Conservation (phyloP, 176 grass and related monocot species). For the Guadua angustifolia region DNA sequence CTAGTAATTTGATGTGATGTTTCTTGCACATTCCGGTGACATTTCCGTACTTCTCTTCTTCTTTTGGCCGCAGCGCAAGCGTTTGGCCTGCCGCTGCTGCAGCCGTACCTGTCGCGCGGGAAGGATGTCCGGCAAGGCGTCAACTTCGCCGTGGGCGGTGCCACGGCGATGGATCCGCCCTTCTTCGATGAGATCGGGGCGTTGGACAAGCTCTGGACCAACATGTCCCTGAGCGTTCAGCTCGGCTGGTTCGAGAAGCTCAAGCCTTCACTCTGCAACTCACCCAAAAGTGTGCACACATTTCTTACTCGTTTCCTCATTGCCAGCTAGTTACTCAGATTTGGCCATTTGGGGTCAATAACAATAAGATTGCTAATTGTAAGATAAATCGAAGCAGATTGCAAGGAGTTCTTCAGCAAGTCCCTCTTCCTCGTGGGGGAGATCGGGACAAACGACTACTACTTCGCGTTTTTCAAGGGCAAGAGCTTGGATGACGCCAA, state of each 20-base stretch:
- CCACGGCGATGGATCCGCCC: conserved; percentile 73
- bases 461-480: conserved; percentile 80
- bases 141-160: conserved; percentile 84
- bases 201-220: conserved; percentile 59
- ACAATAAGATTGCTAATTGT: neutral
- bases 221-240: conserved; percentile 71
- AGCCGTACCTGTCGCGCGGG: conserved; percentile 58
- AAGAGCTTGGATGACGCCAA: conserved; percentile 70
- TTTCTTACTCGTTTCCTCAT: neutral
- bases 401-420: conserved; percentile 72
- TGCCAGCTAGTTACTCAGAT: neutral
- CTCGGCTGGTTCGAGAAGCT: conserved; percentile 76
- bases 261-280: conserved; percentile 75
- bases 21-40: neutral
- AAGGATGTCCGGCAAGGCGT: conserved; percentile 61
- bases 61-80: conserved; percentile 57
- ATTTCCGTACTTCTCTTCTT: neutral
- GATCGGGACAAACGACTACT: conserved; percentile 90
- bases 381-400: conserved; percentile 44
- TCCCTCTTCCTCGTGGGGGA: conserved; percentile 82
- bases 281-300: conserved; percentile 40
- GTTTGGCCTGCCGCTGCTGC: conserved; percentile 76
- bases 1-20: neutral
- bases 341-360: neutral
- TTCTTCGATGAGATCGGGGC: conserved; percentile 75